phyloP scores from a whole-genome alignment of 2,329 filamentous ascomycete genomes.

The Microcyclosporella mali region DNA sequence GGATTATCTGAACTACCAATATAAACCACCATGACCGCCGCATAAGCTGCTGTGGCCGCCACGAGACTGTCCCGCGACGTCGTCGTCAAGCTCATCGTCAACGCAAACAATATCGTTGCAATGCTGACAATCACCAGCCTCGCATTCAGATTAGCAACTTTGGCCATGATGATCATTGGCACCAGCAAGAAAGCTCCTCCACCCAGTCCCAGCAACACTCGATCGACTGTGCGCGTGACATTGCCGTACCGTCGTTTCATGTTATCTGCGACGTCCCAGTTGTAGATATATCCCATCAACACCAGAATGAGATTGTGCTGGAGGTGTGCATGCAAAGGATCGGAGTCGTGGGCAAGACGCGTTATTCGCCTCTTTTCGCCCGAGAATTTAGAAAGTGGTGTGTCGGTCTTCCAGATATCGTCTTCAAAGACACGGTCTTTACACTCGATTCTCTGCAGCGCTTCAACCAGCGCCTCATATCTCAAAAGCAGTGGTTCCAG shows the following conservation, averaged over 20 bases:
- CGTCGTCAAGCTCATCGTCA: constrained; percentile 3
- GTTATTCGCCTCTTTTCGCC: constrained; percentile 3
- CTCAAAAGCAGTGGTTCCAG: constrained; percentile 4
- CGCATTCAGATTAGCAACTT: constrained; percentile 3
- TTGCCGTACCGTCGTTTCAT: constrained; percentile 10
- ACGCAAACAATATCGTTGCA: constrained; percentile 9
- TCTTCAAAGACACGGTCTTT: constrained; percentile 10
- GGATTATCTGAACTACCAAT: constrained; percentile 6
- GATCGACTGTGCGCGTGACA: constrained; percentile 4
- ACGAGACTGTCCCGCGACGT: constrained; percentile 5
- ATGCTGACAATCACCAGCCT: constrained; percentile 9
- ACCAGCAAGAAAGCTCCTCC: constrained; percentile 6
- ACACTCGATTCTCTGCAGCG: constrained; percentile 5
- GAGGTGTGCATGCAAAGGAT: constrained; percentile 6
- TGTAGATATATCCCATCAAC: constrained; percentile 9
- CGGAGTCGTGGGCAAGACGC: constrained; percentile 1
- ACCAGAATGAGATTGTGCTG: constrained; percentile 9
- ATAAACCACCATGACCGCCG: constrained; percentile 13
- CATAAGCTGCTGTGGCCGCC: constrained; percentile 10
- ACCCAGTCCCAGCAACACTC: constrained; percentile 4
- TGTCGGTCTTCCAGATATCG: constrained; percentile 1
- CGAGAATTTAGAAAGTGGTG: constrained; percentile 3
- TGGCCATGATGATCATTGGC: constrained; percentile 13
- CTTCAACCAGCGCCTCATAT: constrained; percentile 6
- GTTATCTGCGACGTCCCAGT: constrained; percentile 5